phyloP scores from a whole-genome alignment of 306 rosid species.

The Rosa rugosa region DNA sequence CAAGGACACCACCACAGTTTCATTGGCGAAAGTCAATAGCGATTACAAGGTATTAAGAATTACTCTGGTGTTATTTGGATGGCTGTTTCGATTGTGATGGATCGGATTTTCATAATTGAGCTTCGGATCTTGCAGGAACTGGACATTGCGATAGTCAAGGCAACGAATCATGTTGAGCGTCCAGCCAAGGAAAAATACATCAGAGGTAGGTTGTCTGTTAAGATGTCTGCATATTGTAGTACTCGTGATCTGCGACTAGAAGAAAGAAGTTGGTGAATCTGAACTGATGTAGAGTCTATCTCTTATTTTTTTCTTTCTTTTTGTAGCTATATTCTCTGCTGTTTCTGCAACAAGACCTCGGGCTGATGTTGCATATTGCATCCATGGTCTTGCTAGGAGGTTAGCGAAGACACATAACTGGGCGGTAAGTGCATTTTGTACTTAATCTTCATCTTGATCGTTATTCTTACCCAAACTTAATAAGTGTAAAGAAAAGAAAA shows the following conservation, averaged over 20 bases:
- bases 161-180: slow-evolving; percentile 94
- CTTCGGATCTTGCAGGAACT: slow-evolving; percentile 62
- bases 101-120: slow-evolving; percentile 24
- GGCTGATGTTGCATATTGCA: slow-evolving; percentile 99
- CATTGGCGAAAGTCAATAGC: slow-evolving; percentile 98
- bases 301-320: slow-evolving; percentile 32
- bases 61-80: slow-evolving; percentile 9
- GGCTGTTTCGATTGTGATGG: background rate
- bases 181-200: slow-evolving; percentile 90
- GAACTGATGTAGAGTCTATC: slow-evolving; percentile 20
- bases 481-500: background rate
- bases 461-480: background rate
- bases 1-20: slow-evolving; percentile 94
- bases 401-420: slow-evolving; percentile 95
- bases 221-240: background rate
- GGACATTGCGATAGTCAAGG: slow-evolving; percentile 91
- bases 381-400: slow-evolving; percentile 91
- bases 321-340: slow-evolving; percentile 92
- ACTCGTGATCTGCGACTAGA: slow-evolving; percentile 16
- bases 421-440: slow-evolving; percentile 66
- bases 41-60: slow-evolving; percentile 75
- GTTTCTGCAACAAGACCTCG: slow-evolving; percentile 96
- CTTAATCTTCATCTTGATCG: background rate
- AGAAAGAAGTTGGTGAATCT: slow-evolving; percentile 21
- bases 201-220: slow-evolving; percentile 54